A percentile compares a stretch with the other conserved stretches of the same genome.
These are phyloP conservation scores for Plasmodium berghei DNA, from an alignment of 169 alveolate species.

Conservation along the genomic window DNA sequence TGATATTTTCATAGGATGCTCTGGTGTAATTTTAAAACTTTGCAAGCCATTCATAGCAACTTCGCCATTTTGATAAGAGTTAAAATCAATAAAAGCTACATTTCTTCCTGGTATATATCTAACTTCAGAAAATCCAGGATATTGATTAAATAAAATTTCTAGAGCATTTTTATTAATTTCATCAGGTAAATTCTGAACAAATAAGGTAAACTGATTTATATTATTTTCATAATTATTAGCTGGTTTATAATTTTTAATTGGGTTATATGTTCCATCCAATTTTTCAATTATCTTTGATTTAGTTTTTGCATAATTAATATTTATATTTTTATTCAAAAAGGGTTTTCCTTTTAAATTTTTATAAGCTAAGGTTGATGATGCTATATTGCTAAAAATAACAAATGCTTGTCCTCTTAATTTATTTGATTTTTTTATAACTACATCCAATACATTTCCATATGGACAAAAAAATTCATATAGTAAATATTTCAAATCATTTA, in stretches of 20 bases:
- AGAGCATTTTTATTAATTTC: conserved; percentile 85
- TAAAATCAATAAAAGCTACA: conserved; percentile 89
- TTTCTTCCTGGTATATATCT: conserved; percentile 87
- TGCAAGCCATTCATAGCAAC: conserved; percentile 89
- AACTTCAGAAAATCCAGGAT: conserved; percentile 88
- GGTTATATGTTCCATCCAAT: conserved; percentile 81
- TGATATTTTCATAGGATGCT: conserved; percentile 85
- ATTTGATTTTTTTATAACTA: conserved; percentile 81
- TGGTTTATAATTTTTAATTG: conserved; percentile 61
- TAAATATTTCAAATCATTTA: conserved; percentile 82
- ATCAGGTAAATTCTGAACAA: conserved; percentile 88
- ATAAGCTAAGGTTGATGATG: conserved; percentile 88
- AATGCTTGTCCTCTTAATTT: conserved; percentile 89
- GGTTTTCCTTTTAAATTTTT: conserved; percentile 85
- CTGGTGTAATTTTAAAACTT: conserved; percentile 86
- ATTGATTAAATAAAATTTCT: conserved; percentile 87
- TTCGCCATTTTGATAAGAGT: conserved; percentile 84
- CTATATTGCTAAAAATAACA: conserved; percentile 85
- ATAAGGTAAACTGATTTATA: conserved; percentile 78
- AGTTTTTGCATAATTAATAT: conserved; percentile 87
- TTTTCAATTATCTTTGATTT: conserved; percentile 79
- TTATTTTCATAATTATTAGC: conserved; percentile 16
- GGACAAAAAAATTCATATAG: conserved; percentile 87
- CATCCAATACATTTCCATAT: conserved; percentile 86
- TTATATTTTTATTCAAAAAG: conserved; percentile 83